Evolutionary conservation across 306 rosid species (phyloP), one percentile per base, ranked within the genome.

Genomic region (Styphnolobium japonicum): DNA sequence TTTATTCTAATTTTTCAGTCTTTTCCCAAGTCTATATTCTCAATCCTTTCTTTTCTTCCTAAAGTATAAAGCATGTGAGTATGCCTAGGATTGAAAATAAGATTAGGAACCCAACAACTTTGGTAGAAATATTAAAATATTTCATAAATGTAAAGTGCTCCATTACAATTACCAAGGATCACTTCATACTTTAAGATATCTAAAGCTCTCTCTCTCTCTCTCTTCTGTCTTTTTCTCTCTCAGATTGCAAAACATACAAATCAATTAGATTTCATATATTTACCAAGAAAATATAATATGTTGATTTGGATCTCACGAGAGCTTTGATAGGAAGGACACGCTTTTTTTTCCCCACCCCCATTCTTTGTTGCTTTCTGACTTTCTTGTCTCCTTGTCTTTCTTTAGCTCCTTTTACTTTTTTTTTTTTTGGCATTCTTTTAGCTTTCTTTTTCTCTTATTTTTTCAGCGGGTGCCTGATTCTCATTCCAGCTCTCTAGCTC

Each of bases 301-400:
- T 87, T 90, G 87, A 90, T 86, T 81, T 88, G 85, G 92, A 90
- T 90, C 89, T 79, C 87, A 85, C 76, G 70, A 79, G 86, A 77
- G 76, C 66, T 71, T 68, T 85, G 88, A 89, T 86, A 83, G 87
- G 92, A 86, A 87, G 87, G 91, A 86, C 87, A 29, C 83, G 90
- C 90, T 62, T 85, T 89, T 82, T n/a, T 77, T 60, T 79, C 60
- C 73, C 78, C 79, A 67, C 81, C 79, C 81, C 76, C 85, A 87
- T 83, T 92, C 87, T 92, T 92, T 86, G 83, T 94, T 90, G 96
- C 94, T 90, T 92, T 92, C 98, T 90, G 96, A 82, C 97, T 89
- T 90, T 92, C 94, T 88, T 89, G 95, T 90, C 97, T 87, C 90
- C 89, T 94, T 92, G 88, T 94, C 97, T 92, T 85, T 90, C 93